Evolutionary conservation across 345 rosid species (phyloP), one percentile per base, ranked within the genome.

Genomic region (Eucalyptus cladocalyx): DNA sequence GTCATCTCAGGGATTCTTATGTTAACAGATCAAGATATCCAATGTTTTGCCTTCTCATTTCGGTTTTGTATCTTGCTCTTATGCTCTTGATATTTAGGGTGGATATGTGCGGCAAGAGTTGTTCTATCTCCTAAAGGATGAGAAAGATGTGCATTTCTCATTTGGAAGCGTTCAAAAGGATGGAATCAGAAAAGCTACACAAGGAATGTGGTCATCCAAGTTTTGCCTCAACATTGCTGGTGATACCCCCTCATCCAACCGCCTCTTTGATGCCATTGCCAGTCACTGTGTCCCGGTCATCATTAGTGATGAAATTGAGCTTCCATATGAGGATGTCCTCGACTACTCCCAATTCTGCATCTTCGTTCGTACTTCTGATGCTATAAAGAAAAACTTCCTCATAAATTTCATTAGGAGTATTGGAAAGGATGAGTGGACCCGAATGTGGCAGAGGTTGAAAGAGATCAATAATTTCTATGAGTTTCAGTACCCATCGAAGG

Each of bases 181-280:
- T 85, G 99, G 99, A 80, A 58, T 96, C 86, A 90, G 37, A 80
- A 92, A 94, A 93, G 99, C 99, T 42, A 92, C 95, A 28, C 89
- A 86, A 43, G 99, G 99, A 24, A 98, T 98, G 99, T 95, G 92
- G 89, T 88, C 94, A 11, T 97, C 99, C 26, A 98, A 97, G 90
- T 98, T 98, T 88, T 98, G 99, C 87, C 98, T 97, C 91, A 97
- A 96, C 93, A 95, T 98, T 34, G 99, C 99, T 13, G 99, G 99
- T 1, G 99, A 98, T 89, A 98, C 99, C 13, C 99, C 99, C 11
- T 98, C 98, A 5, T 96, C 99, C 9, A 98, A 97, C 90, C 98
- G 99, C n/a, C 96, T 98, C 86, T 98, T 98, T 16, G 99, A 98
- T 60, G 97, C 99, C 88, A 96, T 97, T 87, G 99, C 95, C 43